phyloP scores from a whole-genome alignment of 441 rosid species.

The Codiaeum variegatum region DNA sequence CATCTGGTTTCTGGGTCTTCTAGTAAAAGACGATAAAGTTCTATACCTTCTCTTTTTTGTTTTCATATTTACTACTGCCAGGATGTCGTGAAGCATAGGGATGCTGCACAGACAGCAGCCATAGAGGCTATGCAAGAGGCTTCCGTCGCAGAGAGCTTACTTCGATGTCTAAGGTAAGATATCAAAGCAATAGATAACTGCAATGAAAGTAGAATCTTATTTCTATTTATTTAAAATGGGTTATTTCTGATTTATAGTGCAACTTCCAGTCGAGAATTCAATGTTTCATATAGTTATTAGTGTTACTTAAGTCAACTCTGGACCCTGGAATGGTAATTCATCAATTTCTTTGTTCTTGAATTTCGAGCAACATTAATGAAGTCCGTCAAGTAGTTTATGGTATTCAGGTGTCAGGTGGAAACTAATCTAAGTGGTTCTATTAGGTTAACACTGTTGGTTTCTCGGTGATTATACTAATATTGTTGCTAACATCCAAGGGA shows the following conservation, averaged over 20 bases:
- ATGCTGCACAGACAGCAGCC: constrained; percentile 85
- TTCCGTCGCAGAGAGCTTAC: constrained; percentile 83
- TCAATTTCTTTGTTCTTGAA: background rate
- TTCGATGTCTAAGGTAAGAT: constrained; percentile 77
- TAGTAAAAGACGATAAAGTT: background rate
- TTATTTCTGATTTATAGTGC: background rate
- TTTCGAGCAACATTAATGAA: background rate
- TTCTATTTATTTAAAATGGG: background rate
- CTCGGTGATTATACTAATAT: background rate
- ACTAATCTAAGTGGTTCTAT: background rate
- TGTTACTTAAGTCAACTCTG: background rate
- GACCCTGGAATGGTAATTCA: background rate
- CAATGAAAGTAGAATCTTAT: background rate
- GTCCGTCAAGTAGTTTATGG: background rate
- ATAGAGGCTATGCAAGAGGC: constrained; percentile 94
- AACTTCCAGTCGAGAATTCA: background rate
- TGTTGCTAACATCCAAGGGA: background rate
- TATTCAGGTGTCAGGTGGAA: background rate
- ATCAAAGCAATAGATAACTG: background rate
- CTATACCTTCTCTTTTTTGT: constrained; percentile 4
- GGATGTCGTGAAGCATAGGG: constrained; percentile 89
- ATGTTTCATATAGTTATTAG: background rate
- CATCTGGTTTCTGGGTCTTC: background rate
- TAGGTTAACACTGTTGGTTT: constrained; percentile 8
- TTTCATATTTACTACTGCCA: constrained; percentile 25